phyloP scores from a whole-genome alignment of 179 eudicot species.

The Drosera spatulata region DNA sequence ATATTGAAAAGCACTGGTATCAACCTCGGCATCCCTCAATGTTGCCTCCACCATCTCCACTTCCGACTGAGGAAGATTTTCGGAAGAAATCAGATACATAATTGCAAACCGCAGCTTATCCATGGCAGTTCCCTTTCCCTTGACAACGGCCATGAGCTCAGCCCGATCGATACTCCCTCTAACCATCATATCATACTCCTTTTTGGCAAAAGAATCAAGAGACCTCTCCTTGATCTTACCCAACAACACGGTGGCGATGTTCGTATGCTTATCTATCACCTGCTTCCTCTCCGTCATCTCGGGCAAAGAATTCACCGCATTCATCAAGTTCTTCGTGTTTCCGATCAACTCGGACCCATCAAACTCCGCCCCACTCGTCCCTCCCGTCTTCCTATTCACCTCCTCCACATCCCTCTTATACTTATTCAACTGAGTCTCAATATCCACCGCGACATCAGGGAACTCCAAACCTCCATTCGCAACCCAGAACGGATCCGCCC shows the following conservation, averaged over 20 bases:
- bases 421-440: constrained; percentile 77
- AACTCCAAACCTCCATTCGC: constrained; percentile 77
- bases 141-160: constrained; percentile 71
- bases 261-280: constrained; percentile 90
- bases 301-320: constrained; percentile 84
- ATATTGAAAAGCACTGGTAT: constrained; percentile 83
- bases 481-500: constrained; percentile 71
- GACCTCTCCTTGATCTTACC: constrained; percentile 89
- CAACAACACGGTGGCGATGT: constrained; percentile 79
- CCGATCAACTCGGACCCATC: constrained; percentile 91
- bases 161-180: constrained; percentile 76
- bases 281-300: constrained; percentile 89
- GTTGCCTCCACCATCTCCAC: constrained; percentile 75
- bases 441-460: constrained; percentile 94
- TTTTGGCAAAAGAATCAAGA: constrained; percentile 78
- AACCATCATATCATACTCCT: constrained; percentile 87
- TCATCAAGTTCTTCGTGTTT: constrained; percentile 92
- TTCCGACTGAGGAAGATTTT: constrained; percentile 61
- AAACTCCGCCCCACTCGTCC: constrained; percentile 71
- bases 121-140: constrained; percentile 70
- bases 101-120: constrained; percentile 89
- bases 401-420: constrained; percentile 92
- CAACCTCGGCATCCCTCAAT: constrained; percentile 78
- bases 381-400: constrained; percentile 81
- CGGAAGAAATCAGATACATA: constrained; percentile 79